Percentiles rank a stretch among this genome's conserved stretches.
These are phyloP conservation scores for Talaromyces sp. DNA, from an alignment of 2,329 filamentous ascomycete species.

Conservation along the genomic window DNA sequence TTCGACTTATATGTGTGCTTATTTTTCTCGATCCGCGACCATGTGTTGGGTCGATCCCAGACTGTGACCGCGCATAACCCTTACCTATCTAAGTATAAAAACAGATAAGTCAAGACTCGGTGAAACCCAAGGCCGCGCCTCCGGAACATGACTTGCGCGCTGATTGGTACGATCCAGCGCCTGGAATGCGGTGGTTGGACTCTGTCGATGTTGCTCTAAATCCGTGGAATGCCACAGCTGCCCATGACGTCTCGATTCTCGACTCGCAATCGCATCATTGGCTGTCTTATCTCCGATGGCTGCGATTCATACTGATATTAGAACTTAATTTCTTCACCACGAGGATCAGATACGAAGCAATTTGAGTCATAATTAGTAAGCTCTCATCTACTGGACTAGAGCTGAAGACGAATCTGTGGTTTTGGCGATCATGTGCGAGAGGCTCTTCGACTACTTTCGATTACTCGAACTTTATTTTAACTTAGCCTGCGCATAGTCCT, in stretches of 20 bases:
- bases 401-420: neutral
- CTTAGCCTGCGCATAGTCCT: too few species aligned
- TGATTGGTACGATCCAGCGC: neutral
- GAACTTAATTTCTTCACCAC: neutral
- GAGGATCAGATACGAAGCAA: neutral
- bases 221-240: neutral
- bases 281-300: neutral
- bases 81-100: neutral
- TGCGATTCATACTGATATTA: neutral
- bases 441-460: too few species aligned
- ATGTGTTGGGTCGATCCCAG: neutral
- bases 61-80: neutral
- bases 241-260: neutral
- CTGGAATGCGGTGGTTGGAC: neutral
- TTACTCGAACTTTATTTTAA: too few species aligned
- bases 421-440: neutral
- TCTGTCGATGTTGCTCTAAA: neutral
- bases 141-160: neutral
- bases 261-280: neutral
- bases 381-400: neutral
- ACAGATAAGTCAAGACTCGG: neutral
- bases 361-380: neutral
- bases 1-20: neutral
- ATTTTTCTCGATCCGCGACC: neutral
- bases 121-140: neutral